These are phyloP conservation scores for Claviceps sp. DNA, from an alignment of 2,329 filamentous ascomycete species.

Conservation along the genomic window DNA sequence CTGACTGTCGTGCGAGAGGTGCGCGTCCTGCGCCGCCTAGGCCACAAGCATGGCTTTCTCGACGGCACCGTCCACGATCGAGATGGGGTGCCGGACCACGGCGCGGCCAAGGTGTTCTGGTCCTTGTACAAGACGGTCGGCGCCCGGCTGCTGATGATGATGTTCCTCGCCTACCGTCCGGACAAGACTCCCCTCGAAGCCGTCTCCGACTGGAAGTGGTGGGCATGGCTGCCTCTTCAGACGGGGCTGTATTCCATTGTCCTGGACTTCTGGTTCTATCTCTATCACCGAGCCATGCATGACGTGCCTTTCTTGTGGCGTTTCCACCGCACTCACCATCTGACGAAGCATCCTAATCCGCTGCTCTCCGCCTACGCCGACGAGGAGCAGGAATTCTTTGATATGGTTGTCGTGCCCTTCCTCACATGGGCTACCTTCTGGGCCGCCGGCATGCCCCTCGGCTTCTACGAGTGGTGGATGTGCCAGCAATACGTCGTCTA, in stretches of 20 bases:
- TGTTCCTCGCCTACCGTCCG: conserved; percentile 14
- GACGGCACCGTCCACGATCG: conserved; percentile 23
- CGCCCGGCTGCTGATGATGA: conserved; percentile 20
- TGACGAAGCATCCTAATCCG: conserved; percentile 29
- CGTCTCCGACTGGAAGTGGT: conserved; percentile 9
- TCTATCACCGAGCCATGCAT: conserved; percentile 24
- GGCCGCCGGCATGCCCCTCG: conserved; percentile 24
- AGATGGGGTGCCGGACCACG: conserved; percentile 25
- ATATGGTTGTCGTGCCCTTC: conserved; percentile 26
- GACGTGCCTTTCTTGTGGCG: conserved; percentile 26
- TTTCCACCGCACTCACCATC: conserved; percentile 29
- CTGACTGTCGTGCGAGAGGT: conserved; percentile 25
- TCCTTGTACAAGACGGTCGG: conserved; percentile 21
- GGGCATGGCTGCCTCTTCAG: conserved; percentile 23
- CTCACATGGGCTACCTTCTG: conserved; percentile 23
- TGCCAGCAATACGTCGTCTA: conserved; percentile 30
- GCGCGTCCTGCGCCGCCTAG: conserved; percentile 23
- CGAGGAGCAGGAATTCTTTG: conserved; percentile 26
- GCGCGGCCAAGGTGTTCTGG: conserved; percentile 19
- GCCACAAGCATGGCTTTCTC: conserved; percentile 26
- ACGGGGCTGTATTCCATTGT: conserved; percentile 11
- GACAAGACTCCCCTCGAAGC: conserved; percentile 11
- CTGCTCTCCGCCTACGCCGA: conserved; percentile 21
- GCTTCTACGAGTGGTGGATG: conserved; percentile 33
- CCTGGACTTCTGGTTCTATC: conserved; percentile 32